These are phyloP conservation scores for Clavulina sp. DNA, from an alignment of 768 basidiomycete genomes.

Conservation along the genomic window DNA sequence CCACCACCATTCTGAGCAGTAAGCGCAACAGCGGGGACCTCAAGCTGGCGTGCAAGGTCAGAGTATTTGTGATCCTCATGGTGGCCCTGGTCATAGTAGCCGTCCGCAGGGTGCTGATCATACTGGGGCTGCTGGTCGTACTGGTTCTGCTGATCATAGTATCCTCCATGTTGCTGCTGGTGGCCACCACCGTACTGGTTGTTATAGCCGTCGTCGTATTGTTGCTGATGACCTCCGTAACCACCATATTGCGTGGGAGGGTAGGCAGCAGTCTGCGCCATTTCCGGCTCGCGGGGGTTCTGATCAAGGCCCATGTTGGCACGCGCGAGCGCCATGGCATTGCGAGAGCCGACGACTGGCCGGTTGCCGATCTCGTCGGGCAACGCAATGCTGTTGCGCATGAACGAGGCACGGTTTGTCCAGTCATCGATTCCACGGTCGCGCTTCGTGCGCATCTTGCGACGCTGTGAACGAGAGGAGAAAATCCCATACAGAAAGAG, in stretches of 20 bases:
- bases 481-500: neutral
- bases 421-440: no score
- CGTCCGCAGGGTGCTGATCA: no score
- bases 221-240: neutral
- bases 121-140: no score
- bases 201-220: neutral
- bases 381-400: neutral
- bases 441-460: neutral
- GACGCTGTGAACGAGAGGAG: neutral
- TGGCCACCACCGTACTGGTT: no score
- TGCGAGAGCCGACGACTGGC: constrained; percentile 4
- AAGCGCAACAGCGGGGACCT: neutral
- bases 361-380: neutral
- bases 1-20: neutral
- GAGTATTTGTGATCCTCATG: no score
- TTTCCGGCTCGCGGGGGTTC: neutral
- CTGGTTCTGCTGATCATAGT: no score
- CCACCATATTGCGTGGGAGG: neutral
- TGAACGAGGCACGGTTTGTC: no score
- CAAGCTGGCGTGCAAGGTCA: neutral
- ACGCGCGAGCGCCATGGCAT: constrained; percentile 6
- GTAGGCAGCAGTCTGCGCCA: neutral
- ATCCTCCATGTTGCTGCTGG: no score
- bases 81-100: no score
- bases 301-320: constrained; percentile 2